A percentile compares a stretch with the other conserved stretches of the same genome.
Conservation (phyloP, 225 moss, liverwort and hornwort species). For the Anthoceros angustus region DNA sequence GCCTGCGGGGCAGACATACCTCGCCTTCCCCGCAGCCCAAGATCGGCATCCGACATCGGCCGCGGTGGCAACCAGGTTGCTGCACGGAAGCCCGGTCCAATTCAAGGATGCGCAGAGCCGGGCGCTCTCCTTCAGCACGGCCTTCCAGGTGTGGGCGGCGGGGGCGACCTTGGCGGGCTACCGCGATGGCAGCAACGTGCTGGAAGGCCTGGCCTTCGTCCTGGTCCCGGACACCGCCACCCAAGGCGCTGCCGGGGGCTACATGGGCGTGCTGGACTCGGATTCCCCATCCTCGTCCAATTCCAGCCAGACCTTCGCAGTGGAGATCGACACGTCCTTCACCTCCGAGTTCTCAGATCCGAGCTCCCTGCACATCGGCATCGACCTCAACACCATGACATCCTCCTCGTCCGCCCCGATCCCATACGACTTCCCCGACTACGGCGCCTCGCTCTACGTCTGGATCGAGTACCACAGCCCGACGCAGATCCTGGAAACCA, state of each 20-base stretch:
- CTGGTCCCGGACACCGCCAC: neutral
- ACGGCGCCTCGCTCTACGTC: neutral
- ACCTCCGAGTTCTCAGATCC: constrained; percentile 3
- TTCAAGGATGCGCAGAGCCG: neutral
- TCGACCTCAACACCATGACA: constrained; percentile 3
- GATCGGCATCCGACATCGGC: too few relatives aligned
- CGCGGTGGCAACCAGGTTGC: neutral
- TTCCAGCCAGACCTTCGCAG: constrained; percentile 1
- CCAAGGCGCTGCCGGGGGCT: neutral
- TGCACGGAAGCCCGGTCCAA: neutral
- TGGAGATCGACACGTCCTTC: constrained; percentile 5
- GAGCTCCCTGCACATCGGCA: neutral
- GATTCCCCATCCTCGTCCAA: neutral
- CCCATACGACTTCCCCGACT: neutral
- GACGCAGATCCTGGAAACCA: constrained; percentile 4
- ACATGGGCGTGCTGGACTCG: constrained; percentile 4
- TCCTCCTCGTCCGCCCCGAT: neutral
- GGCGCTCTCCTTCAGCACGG: constrained; percentile 7
- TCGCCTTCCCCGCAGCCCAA: too few relatives aligned
- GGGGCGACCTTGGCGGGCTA: neutral
- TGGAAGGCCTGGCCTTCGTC: constrained; percentile 7
- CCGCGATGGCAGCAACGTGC: neutral
- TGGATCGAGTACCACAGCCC: constrained; percentile 7
- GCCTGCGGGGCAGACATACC: too few relatives aligned
- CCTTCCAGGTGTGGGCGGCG: neutral